A percentile compares a stretch with the other conserved stretches of the same genome.
These are phyloP conservation scores for Sodiomyces alkalinus DNA, from an alignment of 2,329 filamentous ascomycete genomes.

Conservation along the genomic window DNA sequence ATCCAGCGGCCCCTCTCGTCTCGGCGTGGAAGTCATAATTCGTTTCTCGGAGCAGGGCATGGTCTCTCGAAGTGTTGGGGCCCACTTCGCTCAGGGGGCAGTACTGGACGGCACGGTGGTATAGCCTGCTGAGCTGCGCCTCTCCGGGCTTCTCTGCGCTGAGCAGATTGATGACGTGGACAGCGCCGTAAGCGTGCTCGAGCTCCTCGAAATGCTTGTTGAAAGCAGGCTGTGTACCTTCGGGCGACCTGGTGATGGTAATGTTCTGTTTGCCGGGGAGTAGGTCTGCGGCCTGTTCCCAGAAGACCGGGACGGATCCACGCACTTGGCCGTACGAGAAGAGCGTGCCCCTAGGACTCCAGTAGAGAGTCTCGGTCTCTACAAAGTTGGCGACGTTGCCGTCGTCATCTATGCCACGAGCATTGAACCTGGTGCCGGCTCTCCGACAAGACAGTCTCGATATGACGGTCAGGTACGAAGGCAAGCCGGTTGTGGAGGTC, in stretches of 20 bases:
- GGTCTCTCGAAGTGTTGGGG: conserved; percentile 44
- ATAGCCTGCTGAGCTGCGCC: conserved; percentile 66
- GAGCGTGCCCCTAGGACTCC: conserved; percentile 59
- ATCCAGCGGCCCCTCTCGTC: conserved; percentile 71
- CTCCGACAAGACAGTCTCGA: conserved; percentile 80
- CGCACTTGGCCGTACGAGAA: conserved; percentile 92
- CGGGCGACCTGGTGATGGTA: conserved; percentile 69
- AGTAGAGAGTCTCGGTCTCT: conserved; percentile 91
- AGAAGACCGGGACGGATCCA: conserved; percentile 90
- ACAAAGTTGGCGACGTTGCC: conserved; percentile 97
- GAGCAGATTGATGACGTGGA: conserved; percentile 89
- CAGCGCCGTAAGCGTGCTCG: conserved; percentile 71
- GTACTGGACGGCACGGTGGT: conserved; percentile 59
- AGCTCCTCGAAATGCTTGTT: conserved; percentile 89
- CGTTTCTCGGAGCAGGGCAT: conserved; percentile 62
- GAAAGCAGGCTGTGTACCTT: conserved; percentile 88
- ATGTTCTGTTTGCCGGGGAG: conserved; percentile 93
- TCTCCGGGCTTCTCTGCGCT: conserved; percentile 80
- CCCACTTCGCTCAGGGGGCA: conserved; percentile 53
- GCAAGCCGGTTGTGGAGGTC: conserved; percentile 50
- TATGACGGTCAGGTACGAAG: conserved; percentile 76
- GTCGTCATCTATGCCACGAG: conserved; percentile 93
- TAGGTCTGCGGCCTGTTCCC: conserved; percentile 83
- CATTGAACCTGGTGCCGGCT: conserved; percentile 91
- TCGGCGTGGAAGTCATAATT: conserved; percentile 97